Percentiles rank a stretch among this genome's conserved stretches.
Conservation (phyloP, 495 filamentous ascomycete species). For the Xylaria sp. region DNA sequence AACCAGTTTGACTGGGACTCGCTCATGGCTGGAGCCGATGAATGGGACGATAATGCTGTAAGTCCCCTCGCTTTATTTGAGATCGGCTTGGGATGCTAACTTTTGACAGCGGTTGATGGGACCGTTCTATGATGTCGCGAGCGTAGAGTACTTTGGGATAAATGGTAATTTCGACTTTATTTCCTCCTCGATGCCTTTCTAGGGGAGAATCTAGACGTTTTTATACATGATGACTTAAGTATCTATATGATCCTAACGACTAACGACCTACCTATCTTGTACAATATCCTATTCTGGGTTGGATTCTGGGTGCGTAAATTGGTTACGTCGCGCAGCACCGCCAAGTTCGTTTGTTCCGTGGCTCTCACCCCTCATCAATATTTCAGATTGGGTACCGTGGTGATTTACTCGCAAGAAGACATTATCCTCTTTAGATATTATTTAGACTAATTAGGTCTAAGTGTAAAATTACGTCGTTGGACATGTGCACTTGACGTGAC, state of each 20-base stretch:
- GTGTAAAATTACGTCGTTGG: background rate
- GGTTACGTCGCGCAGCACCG: background rate
- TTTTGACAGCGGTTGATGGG: background rate
- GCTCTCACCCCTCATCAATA: background rate
- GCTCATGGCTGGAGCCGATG: background rate
- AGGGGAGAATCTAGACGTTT: no score
- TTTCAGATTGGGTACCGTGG: background rate
- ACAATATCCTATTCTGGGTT: background rate
- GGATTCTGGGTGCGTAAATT: background rate
- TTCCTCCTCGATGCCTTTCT: conserved; percentile 14
- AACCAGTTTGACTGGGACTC: conserved; percentile 20
- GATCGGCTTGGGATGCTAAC: background rate
- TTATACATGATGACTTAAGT: no score
- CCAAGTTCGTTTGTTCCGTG: background rate
- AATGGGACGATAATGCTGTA: conserved; percentile 12
- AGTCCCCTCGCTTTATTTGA: background rate
- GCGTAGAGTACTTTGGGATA: conserved; percentile 13
- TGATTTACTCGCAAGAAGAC: background rate
- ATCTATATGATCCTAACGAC: background rate
- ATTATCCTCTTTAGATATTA: background rate
- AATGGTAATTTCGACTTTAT: conserved; percentile 16
- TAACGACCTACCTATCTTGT: background rate
- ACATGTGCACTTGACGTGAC: background rate
- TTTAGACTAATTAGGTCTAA: background rate
- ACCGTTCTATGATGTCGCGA: conserved; percentile 5